Evolutionary conservation across 805 yeast species (phyloP).

Genomic region (Nakazawaea wickerhamii): DNA sequence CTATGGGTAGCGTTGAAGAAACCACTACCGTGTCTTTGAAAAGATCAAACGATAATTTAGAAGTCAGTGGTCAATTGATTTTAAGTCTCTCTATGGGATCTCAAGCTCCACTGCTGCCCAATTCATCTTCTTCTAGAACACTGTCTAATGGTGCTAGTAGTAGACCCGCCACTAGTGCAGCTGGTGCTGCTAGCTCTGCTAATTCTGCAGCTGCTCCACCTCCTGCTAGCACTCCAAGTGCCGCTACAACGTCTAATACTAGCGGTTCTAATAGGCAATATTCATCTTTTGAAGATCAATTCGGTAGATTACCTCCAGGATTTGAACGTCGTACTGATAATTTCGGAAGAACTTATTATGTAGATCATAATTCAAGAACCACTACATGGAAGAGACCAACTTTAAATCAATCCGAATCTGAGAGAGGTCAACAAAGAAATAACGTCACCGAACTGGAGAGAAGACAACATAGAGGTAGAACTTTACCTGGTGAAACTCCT

Average conservation of each 20-base stretch:
- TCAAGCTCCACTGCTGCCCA: constrained; percentile 13
- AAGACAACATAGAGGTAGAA: constrained; percentile 84
- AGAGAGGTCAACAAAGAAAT: constrained; percentile 53
- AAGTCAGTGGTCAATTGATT: constrained; percentile 90
- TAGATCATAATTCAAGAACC: constrained; percentile 94
- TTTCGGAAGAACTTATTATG: constrained; percentile 95
- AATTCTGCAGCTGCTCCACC: constrained; percentile 21
- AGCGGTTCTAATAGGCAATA: constrained; percentile 64
- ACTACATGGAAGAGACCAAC: constrained; percentile 99
- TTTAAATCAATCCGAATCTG: constrained; percentile 70
- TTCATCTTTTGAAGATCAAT: constrained; percentile 94
- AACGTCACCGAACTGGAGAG: constrained; percentile 81
- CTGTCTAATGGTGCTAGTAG: constrained; percentile 22
- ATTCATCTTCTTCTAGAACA: constrained; percentile 22
- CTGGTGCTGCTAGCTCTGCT: constrained; percentile 20
- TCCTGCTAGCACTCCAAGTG: constrained; percentile 16
- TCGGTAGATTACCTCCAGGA: constrained; percentile 94
- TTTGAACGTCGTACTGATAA: constrained; percentile 99
- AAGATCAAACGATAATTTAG: constrained; percentile 83
- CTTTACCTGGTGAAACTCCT: constrained; percentile 65
- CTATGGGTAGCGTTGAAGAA: constrained; percentile 48
- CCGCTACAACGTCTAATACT: constrained; percentile 9
- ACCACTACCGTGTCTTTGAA: constrained; percentile 91
- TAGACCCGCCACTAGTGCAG: constrained; percentile 17
- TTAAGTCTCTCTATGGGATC: constrained; percentile 49